Evolutionary conservation across 345 rosid species (phyloP).

Genomic region (Sapria himalayana): DNA sequence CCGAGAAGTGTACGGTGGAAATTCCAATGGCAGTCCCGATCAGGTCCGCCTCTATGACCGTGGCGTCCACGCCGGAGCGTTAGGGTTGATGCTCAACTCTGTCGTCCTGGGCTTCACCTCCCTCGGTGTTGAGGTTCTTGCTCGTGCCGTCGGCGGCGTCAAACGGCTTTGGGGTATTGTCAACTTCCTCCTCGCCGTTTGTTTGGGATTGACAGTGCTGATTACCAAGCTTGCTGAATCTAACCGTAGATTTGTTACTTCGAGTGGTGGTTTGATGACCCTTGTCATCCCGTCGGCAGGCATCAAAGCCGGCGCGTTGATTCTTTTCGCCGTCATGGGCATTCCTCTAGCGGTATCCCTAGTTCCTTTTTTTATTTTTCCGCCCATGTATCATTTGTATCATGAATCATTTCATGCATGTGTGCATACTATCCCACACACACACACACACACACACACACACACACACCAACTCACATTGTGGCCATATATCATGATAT

Average conservation of each 20-base stretch:
- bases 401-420: no score
- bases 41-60: conserved; percentile 21
- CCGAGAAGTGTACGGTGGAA: conserved; percentile 71
- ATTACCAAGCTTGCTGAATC: conserved; percentile 46
- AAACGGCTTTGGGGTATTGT: conserved; percentile 54
- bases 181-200: conserved; percentile 37
- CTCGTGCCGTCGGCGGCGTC: conserved; percentile 27
- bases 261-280: background rate
- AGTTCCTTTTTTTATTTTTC: background rate
- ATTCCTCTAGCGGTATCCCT: conserved; percentile 54
- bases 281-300: conserved; percentile 11
- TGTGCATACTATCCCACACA: no score
- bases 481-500: no score
- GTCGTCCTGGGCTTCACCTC: conserved; percentile 50
- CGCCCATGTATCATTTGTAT: no score
- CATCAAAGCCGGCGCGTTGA: conserved; percentile 34
- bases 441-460: no score
- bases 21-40: conserved; percentile 13
- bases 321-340: conserved; percentile 48
- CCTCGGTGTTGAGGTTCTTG: conserved; percentile 25
- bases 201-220: conserved; percentile 30
- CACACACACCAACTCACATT: no score
- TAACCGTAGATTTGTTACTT: conserved; percentile 10
- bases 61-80: conserved; percentile 63
- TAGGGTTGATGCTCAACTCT: conserved; percentile 67